Evolutionary conservation across 306 rosid genomes (phyloP), one percentile per base, ranked within the genome.

Genomic region (Canavalia gladiata): DNA sequence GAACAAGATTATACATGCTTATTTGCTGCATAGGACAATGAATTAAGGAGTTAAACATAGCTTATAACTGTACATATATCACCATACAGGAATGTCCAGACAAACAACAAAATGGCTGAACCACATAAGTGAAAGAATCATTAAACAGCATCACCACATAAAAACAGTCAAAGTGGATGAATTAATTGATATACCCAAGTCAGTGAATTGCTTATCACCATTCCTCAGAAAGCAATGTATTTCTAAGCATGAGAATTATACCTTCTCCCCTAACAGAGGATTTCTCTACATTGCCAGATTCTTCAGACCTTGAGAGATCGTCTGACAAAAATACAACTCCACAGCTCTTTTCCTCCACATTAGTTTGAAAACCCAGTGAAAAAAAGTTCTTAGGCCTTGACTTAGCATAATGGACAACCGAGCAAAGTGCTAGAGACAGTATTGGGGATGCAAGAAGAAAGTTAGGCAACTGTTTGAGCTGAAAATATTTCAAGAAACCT

Each of bases 401-500:
- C 87, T 89, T 93, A 13, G 93, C 97, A 46, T 89, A 91, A 77
- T 90, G 87, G 77, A 90, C 85, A 55, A 95, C 34, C 42, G 99
- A 88, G 84, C 82, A 93, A 77, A 93, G 66, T 45, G 92, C 88
- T 85, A 95, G 75, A 78, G 97, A 90, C 72, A 93, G 83, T 68
- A 91, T 86, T 2, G 99, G 99, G 8, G 91, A 90, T 56, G 98
- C 97, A 50, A 95, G 91, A 68, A 93, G 92, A 81, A 95, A 95
- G 85, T 95, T 95, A 29, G 96, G 99, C 87, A 95, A 77, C 87
- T 89, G 98, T 77, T 93, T 89, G 70, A 95, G 78, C 85, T 81
- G 98, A 83, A 93, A 95, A 78, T 90, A 90, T 83, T 74, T 91
- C 91, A 91, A 86, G 93, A 95, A 95, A 84, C 98, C 99, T 50